Percentiles rank a stretch among this genome's conserved stretches.
These are phyloP conservation scores for Epicoccum sorghinum DNA, from an alignment of 2,329 filamentous ascomycete genomes.

Conservation along the genomic window DNA sequence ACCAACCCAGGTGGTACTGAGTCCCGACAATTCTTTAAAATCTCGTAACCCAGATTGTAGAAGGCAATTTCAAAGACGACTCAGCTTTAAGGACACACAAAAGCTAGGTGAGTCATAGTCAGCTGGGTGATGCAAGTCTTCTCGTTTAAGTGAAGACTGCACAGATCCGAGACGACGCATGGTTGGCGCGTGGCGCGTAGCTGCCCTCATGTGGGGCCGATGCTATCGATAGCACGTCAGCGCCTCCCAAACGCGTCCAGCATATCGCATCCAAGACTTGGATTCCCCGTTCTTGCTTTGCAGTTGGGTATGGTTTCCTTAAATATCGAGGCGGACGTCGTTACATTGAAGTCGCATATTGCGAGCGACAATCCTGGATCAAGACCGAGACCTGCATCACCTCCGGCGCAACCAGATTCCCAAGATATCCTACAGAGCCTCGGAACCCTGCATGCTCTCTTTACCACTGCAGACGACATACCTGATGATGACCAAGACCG, in stretches of 20 bases:
- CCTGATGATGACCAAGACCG: constrained; percentile 17
- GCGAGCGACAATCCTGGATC: not conserved
- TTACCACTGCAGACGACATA: constrained; percentile 16
- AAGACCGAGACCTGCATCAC: not conserved
- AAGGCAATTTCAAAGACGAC: too few relatives aligned
- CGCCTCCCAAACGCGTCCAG: not conserved
- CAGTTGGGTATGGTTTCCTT: constrained; percentile 18
- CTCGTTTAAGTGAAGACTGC: too few relatives aligned
- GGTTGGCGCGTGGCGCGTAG: too few relatives aligned
- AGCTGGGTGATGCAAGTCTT: too few relatives aligned
- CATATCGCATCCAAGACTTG: not conserved
- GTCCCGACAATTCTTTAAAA: too few relatives aligned
- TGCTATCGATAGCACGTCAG: constrained; percentile 10
- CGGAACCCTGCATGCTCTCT: constrained; percentile 22
- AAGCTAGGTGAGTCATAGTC: too few relatives aligned
- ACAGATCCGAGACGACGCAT: too few relatives aligned
- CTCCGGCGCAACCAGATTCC: not conserved
- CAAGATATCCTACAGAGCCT: constrained; percentile 21
- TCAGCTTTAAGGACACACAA: too few relatives aligned
- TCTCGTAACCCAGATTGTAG: too few relatives aligned
- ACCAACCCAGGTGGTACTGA: too few relatives aligned
- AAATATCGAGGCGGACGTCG: constrained; percentile 25
- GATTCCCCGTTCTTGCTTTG: not conserved
- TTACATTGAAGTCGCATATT: not conserved
- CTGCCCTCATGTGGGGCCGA: not conserved